Evolutionary conservation across 768 basidiomycete genomes (phyloP).

Genomic region (Trametes punicea): DNA sequence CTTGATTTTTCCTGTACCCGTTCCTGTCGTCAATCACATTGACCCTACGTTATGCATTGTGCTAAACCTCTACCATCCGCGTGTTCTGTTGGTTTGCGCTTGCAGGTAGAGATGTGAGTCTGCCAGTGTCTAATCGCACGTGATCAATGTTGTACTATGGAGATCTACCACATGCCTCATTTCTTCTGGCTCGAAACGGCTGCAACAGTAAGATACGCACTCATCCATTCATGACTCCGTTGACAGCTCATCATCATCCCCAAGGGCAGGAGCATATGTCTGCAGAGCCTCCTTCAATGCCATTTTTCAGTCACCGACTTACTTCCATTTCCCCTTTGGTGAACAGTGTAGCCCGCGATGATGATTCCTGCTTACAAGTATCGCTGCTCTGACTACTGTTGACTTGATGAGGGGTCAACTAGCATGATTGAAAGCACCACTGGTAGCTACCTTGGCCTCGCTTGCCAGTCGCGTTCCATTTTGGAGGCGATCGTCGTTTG

Average conservation of each 20-base stretch:
- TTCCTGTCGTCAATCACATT: no score
- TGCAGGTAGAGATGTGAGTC: no score
- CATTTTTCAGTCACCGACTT: background rate
- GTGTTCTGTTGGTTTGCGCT: no score
- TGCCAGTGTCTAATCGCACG: no score
- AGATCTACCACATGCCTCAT: no score
- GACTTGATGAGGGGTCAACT: background rate
- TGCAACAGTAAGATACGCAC: no score
- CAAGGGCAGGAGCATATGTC: slow-evolving; percentile 12
- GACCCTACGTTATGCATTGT: no score
- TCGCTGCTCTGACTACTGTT: background rate
- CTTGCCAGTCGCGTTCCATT: slow-evolving; percentile 66
- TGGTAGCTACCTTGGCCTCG: background rate
- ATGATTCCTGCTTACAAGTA: background rate
- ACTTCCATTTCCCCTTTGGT: slow-evolving; percentile 10
- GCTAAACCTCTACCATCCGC: no score
- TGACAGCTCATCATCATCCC: background rate
- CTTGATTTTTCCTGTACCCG: no score
- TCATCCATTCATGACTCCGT: no score
- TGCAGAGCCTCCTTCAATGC: background rate
- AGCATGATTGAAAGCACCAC: background rate
- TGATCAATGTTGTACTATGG: no score
- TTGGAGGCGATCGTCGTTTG: slow-evolving; percentile 33
- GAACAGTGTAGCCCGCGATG: background rate
- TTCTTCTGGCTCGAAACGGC: no score